Base-by-base conservation (phyloP, 352 stramenopile species). In the Phytophthora cactorum region DNA sequence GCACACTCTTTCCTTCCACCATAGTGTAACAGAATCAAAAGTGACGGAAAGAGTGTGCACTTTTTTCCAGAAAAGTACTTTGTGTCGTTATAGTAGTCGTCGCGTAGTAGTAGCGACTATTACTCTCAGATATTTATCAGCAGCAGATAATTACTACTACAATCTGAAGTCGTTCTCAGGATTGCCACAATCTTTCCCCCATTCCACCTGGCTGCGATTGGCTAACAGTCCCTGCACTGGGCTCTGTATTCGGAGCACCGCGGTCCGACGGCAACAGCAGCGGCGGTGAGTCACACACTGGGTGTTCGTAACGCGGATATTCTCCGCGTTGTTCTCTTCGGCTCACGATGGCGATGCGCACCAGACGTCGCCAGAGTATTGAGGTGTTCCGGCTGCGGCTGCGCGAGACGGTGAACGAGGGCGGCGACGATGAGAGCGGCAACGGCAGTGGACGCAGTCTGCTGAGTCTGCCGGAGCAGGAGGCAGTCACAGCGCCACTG, bases 341-440 rank as follows among this genome's bases (percentile, higher is more conserved):
- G 41, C n/a, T 27, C 28, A 47, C 59, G 27, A 77, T 72, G 66
- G 51, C 52, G 38, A 74, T 57, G 47, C 46, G 25, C n/a, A 41
- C 36, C 6, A 66, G 63, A 49, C 67, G 74, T 10, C 74, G 74
- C 11, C 47, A 72, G 50, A 82, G 72, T 22, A 90, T 93, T 63
- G 84, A 93, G 59, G 82, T 93, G 17, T 89, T 87, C 31, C 84
- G 81, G 4, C 63, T 93, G 51, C 76, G 79, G 36, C 70, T 93
- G 58, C 84, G 82, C 14, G 80, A 90, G 58, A 91, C 84, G 10
- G 38, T 87, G 46, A 88, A 89, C 61, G 84, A 91, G 58, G 77
- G 81, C 59, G 77, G 76, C 27, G 72, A 82, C 39, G 60, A 66
- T 44, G 66, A 75, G 22, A 66, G 65, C 39, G 53, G 31, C n/a